phyloP scores from a whole-genome alignment of 192 early-diverging fungal genomes.

The Mortierella claussenii region DNA sequence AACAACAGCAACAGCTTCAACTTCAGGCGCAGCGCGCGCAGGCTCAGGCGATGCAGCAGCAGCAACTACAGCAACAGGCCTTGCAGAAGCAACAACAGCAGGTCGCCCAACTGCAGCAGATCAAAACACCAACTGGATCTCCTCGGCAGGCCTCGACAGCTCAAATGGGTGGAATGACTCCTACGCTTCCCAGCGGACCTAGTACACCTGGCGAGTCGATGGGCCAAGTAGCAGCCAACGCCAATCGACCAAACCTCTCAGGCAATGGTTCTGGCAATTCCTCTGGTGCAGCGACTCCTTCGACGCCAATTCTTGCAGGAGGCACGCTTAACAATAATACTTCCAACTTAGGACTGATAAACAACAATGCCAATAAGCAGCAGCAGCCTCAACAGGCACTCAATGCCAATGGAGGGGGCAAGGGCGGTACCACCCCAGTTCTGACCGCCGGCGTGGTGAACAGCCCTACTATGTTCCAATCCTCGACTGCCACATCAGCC shows the following conservation, averaged over 20 bases:
- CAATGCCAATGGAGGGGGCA: slow-evolving; percentile 15
- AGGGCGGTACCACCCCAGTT: slow-evolving; percentile 39
- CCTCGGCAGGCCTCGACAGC: slow-evolving; percentile 50
- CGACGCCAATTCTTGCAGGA: slow-evolving; percentile 39
- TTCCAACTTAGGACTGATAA: neutral
- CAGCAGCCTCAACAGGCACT: slow-evolving; percentile 18
- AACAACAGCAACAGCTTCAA: slow-evolving; percentile 24
- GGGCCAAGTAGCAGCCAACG: slow-evolving; percentile 15
- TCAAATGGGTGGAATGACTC: slow-evolving; percentile 49
- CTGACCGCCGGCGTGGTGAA: slow-evolving; percentile 36
- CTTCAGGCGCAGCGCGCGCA: slow-evolving; percentile 26
- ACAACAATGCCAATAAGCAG: slow-evolving; percentile 9
- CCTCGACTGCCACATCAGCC: slow-evolving; percentile 17
- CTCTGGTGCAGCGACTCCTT: slow-evolving; percentile 45
- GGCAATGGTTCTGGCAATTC: slow-evolving; percentile 44
- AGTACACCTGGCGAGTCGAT: slow-evolving; percentile 45
- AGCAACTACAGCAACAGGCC: slow-evolving; percentile 39
- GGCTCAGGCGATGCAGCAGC: slow-evolving; percentile 22
- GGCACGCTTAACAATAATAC: slow-evolving; percentile 18
- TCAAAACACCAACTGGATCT: slow-evolving; percentile 50
- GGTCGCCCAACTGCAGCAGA: slow-evolving; percentile 44
- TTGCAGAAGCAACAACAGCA: slow-evolving; percentile 42
- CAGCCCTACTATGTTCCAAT: slow-evolving; percentile 43
- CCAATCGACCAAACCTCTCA: slow-evolving; percentile 13
- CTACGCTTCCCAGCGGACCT: slow-evolving; percentile 45